Conservation (phyloP, 352 stramenopile genomes). For the Stramenopiles sp. region DNA sequence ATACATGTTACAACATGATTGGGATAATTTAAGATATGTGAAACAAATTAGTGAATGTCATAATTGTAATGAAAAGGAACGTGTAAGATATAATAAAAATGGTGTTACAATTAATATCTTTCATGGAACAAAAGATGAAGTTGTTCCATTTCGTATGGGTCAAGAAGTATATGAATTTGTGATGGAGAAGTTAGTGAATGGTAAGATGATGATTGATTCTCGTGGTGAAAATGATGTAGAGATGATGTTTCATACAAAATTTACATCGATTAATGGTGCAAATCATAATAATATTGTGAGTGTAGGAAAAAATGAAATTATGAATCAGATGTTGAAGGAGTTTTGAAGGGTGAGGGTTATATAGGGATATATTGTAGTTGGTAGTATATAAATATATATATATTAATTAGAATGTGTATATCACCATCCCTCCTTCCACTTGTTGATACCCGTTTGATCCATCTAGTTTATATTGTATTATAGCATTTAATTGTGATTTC, state of each 20-base stretch:
- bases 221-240: too few species aligned
- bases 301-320: not conserved
- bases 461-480: too few species aligned
- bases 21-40: not conserved
- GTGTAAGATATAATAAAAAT: not conserved
- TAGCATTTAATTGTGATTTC: too few species aligned
- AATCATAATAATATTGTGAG: not conserved
- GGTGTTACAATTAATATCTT: not conserved
- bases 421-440: too few species aligned
- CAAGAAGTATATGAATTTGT: not conserved
- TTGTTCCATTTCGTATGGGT: not conserved
- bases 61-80: not conserved
- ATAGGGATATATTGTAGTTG: too few species aligned
- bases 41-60: not conserved
- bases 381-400: too few species aligned
- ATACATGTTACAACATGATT: not conserved
- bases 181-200: not conserved
- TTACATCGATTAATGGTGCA: not conserved
- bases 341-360: too few species aligned
- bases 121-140: not conserved
- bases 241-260: not conserved
- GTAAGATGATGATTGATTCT: too few species aligned
- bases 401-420: too few species aligned
- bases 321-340: not conserved
- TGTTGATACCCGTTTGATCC: too few species aligned